Base-by-base conservation (phyloP, 2,329 filamentous ascomycete species). In the Botrytis deweyae region DNA sequence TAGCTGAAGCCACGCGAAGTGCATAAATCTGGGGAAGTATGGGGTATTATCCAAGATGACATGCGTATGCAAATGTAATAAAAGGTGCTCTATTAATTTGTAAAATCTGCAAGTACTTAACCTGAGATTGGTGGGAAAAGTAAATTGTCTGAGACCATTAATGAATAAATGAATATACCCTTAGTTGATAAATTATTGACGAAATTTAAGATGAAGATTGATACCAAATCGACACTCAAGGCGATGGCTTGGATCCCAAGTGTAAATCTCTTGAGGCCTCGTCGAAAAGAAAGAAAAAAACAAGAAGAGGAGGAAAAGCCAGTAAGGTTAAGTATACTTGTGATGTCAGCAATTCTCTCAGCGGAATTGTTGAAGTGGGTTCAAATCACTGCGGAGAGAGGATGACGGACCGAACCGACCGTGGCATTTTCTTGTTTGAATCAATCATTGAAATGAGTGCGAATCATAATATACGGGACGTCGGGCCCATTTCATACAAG, bases 321-420 rank as follows among this genome's bases (percentile, higher is more conserved):
- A 55, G 9, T 29, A 29, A 29, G 29, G 29, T 29, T 29, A 29
- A 29, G 29, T 29, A 18, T 38, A 29, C 25, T 69, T 42, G 66
- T 29, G 33, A 69, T 58, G n/a, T 49, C 14, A 52, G 12, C 22
- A 58, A 42, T 33, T 22, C 9, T 42, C 49, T n/a, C 49, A 42
- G 18, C 16, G n/a, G n/a, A 12, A 3, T 33, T 68, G 66, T 38
- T 42, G 22, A 12, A n/a, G 29, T 46, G 68, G 40, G 38, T 36
- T 55, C n/a, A 62, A 46, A 70, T 38, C 55, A 61, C 25, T 36
- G 22, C 40, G 40, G 55, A 62, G 8, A 25, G 68, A 62, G n/a
- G 58, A 29, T 61, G 55, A 36, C 68, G 68, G 68, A 70, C 68
- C 68, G 68, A 62, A 38, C 55, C 68, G 68, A 63, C 40, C 68